These are phyloP conservation scores for Phaseolus lunatus DNA, from an alignment of 306 rosid genomes.

Conservation along the genomic window DNA sequence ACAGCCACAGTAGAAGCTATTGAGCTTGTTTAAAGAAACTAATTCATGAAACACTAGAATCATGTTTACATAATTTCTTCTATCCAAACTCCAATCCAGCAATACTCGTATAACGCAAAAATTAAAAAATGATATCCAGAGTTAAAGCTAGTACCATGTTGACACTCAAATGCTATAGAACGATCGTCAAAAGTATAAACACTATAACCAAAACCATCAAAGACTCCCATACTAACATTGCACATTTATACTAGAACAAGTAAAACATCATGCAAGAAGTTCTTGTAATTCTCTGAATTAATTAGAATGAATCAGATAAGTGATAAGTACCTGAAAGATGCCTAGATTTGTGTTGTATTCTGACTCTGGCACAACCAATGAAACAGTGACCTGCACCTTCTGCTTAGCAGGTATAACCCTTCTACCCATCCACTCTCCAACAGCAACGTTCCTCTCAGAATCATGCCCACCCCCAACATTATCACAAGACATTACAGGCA, in stretches of 20 bases:
- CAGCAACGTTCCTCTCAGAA: slow-evolving; percentile 43
- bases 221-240: neutral
- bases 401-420: slow-evolving; percentile 64
- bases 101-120: neutral
- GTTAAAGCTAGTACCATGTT: slow-evolving; percentile 28
- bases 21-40: slow-evolving; percentile 15
- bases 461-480: slow-evolving; percentile 48
- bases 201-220: slow-evolving; percentile 19
- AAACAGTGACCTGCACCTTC: slow-evolving; percentile 63
- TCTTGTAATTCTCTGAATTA: neutral
- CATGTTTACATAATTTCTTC: neutral
- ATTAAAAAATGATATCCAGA: neutral
- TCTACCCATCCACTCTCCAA: slow-evolving; percentile 26
- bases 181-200: slow-evolving; percentile 17
- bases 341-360: slow-evolving; percentile 91
- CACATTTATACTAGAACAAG: slow-evolving; percentile 35
- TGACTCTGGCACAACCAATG: slow-evolving; percentile 81
- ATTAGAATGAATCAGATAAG: slow-evolving; percentile 25
- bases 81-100: neutral
- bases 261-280: slow-evolving; percentile 11
- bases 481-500: slow-evolving; percentile 63
- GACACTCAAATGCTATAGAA: slow-evolving; percentile 16
- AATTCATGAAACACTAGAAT: slow-evolving; percentile 7
- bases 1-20: slow-evolving; percentile 4
- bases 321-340: slow-evolving; percentile 75